phyloP scores from a whole-genome alignment of 2,329 filamentous ascomycete genomes.

The Ascochyta rabiei region DNA sequence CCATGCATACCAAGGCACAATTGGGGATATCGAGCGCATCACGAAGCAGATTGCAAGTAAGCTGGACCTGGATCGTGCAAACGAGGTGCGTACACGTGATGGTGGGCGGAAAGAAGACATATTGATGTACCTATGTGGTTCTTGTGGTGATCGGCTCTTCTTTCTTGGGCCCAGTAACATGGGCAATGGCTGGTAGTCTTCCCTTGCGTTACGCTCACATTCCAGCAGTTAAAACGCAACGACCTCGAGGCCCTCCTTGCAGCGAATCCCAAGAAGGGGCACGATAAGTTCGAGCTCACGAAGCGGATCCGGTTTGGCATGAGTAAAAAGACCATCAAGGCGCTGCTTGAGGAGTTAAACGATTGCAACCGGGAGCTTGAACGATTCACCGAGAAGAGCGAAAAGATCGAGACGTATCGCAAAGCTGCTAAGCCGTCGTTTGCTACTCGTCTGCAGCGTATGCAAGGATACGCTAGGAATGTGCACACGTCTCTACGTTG shows the following conservation, averaged over 20 bases:
- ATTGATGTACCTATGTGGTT: not conserved
- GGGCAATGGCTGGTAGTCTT: not conserved
- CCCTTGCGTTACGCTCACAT: constrained; percentile 26
- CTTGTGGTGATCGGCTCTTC: not conserved
- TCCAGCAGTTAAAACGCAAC: constrained; percentile 37
- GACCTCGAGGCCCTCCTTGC: constrained; percentile 45
- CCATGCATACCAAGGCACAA: constrained; percentile 43
- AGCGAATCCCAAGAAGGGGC: constrained; percentile 40
- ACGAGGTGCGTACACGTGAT: constrained; percentile 29
- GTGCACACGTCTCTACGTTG: constrained; percentile 43
- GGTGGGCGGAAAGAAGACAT: not conserved
- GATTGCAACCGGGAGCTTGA: constrained; percentile 49
- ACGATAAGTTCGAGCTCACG: constrained; percentile 43
- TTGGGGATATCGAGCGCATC: constrained; percentile 44
- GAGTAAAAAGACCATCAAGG: constrained; percentile 46
- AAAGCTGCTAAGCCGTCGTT: constrained; percentile 44
- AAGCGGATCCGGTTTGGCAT: constrained; percentile 46
- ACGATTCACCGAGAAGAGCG: constrained; percentile 46
- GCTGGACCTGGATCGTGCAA: constrained; percentile 44
- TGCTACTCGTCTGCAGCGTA: constrained; percentile 39
- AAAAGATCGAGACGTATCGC: constrained; percentile 45
- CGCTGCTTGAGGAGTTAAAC: constrained; percentile 43
- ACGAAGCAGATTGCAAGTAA: constrained; percentile 46
- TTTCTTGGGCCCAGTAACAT: not conserved
- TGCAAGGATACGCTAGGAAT: constrained; percentile 43